A percentile compares a stretch with the other conserved stretches of the same genome.
phyloP scores from a whole-genome alignment of 129 eudicot species.

The Gnaphalium uliginosum region DNA sequence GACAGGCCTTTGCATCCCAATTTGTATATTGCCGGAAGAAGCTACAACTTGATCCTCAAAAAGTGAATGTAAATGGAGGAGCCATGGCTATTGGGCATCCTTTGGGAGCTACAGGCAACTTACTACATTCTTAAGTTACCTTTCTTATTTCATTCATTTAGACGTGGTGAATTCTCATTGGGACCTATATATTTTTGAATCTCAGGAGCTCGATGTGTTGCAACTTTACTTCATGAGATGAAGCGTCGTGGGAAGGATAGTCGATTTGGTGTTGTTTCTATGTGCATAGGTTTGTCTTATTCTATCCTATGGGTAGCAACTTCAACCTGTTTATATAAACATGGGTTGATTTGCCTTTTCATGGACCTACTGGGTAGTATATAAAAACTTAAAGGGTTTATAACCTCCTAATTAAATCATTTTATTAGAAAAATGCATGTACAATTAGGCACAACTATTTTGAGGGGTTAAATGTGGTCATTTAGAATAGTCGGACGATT shows the following conservation, averaged over 20 bases:
- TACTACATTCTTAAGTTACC: conserved; percentile 5
- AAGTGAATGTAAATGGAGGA: conserved; percentile 76
- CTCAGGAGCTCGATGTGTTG: conserved; percentile 78
- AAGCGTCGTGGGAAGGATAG: conserved; percentile 64
- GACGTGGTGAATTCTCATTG: background rate
- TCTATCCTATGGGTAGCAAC: background rate
- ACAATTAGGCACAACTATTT: too few relatives aligned
- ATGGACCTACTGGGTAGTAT: background rate
- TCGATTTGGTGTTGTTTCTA: conserved; percentile 71
- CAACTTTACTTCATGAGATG: conserved; percentile 74
- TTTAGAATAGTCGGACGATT: background rate
- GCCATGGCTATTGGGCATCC: conserved; percentile 80
- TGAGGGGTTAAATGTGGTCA: too few relatives aligned
- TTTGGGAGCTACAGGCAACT: conserved; percentile 68
- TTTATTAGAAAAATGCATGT: too few relatives aligned
- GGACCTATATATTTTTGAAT: background rate
- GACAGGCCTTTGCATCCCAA: conserved; percentile 78
- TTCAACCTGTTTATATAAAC: background rate
- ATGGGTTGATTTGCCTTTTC: background rate
- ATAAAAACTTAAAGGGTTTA: background rate
- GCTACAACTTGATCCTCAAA: conserved; percentile 56
- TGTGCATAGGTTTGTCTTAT: conserved; percentile 61
- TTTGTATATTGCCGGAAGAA: conserved; percentile 66
- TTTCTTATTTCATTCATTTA: background rate
- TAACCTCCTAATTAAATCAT: background rate